These are phyloP conservation scores for Calocybe cyanea DNA, from an alignment of 768 basidiomycete genomes.

Conservation along the genomic window DNA sequence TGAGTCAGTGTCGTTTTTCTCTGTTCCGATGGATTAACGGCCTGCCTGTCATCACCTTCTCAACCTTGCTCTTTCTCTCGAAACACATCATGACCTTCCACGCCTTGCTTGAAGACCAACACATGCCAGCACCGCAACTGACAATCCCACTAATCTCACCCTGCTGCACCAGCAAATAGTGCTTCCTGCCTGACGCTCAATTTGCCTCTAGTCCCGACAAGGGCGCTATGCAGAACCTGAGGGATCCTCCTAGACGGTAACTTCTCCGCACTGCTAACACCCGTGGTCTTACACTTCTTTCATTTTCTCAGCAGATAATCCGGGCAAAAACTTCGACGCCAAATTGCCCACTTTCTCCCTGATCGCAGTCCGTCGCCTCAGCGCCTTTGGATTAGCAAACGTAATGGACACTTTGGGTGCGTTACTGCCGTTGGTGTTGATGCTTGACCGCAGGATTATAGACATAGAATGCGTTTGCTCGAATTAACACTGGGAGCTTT, in stretches of 20 bases:
- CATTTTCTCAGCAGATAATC: slow-evolving; percentile 17
- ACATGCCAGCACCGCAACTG: slow-evolving; percentile 35
- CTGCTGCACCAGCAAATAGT: slow-evolving; percentile 16
- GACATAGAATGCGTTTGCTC: slow-evolving; percentile 9
- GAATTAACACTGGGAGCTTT: slow-evolving; percentile 4
- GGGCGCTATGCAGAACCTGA: slow-evolving; percentile 11
- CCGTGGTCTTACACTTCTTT: slow-evolving; percentile 8
- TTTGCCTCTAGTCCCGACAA: slow-evolving; percentile 8
- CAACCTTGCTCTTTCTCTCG: slow-evolving; percentile 60
- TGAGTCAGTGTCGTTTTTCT: slow-evolving; percentile 25
- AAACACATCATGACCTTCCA: slow-evolving; percentile 99
- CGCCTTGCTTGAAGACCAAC: slow-evolving; percentile 81
- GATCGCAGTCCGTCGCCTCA: slow-evolving; percentile 8
- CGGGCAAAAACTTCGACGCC: slow-evolving; percentile 22
- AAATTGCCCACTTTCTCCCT: slow-evolving; percentile 23
- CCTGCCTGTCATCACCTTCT: slow-evolving; percentile 18
- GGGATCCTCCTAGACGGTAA: slow-evolving; percentile 1
- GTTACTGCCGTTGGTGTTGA: slow-evolving; percentile 35
- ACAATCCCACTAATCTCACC: slow-evolving; percentile 26
- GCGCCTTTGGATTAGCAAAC: slow-evolving; percentile 10
- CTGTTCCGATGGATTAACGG: slow-evolving; percentile 7
- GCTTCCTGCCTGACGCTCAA: slow-evolving; percentile 7
- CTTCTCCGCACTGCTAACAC: slow-evolving; percentile 1
- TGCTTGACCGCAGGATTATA: slow-evolving; percentile 17
- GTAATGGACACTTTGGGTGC: slow-evolving; percentile 34